These are phyloP conservation scores for Arbutus unedo DNA, from an alignment of 148 eudicot species.

Conservation along the genomic window DNA sequence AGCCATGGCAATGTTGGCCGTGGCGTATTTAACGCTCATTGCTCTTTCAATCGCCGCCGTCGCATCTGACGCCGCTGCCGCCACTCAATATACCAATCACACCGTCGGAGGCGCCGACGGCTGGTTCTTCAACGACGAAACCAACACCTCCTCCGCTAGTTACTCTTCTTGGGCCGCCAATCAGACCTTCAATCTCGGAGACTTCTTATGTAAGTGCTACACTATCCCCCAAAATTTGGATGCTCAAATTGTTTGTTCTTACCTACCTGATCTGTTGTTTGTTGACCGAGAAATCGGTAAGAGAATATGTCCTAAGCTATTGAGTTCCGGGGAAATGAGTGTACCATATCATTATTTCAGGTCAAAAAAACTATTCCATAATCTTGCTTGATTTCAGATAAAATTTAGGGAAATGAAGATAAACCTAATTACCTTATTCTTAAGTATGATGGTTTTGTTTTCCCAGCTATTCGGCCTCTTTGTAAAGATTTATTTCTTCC, in stretches of 20 bases:
- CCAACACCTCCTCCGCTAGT: constrained; percentile 41
- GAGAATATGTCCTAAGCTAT: too few species aligned
- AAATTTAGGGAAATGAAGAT: background rate
- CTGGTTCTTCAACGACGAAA: constrained; percentile 54
- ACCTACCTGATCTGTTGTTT: background rate
- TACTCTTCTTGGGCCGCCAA: constrained; percentile 66
- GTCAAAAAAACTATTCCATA: background rate
- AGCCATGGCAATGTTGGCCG: constrained; percentile 9
- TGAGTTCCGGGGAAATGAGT: background rate
- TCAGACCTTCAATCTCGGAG: constrained; percentile 38
- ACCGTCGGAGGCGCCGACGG: constrained; percentile 71
- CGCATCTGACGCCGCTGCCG: constrained; percentile 19
- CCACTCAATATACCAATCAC: constrained; percentile 49
- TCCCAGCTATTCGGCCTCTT: background rate
- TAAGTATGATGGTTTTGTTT: background rate
- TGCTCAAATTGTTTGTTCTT: background rate
- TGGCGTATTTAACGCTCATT: constrained; percentile 22
- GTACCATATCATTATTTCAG: background rate
- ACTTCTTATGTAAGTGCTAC: constrained; percentile 44
- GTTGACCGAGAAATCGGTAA: background rate
- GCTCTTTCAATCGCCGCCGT: constrained; percentile 20
- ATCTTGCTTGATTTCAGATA: background rate
- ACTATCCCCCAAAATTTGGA: background rate
- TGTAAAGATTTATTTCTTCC: background rate
- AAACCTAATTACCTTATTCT: background rate